Base-by-base conservation (phyloP, 345 rosid species). In the Dipteronia sinensis region DNA sequence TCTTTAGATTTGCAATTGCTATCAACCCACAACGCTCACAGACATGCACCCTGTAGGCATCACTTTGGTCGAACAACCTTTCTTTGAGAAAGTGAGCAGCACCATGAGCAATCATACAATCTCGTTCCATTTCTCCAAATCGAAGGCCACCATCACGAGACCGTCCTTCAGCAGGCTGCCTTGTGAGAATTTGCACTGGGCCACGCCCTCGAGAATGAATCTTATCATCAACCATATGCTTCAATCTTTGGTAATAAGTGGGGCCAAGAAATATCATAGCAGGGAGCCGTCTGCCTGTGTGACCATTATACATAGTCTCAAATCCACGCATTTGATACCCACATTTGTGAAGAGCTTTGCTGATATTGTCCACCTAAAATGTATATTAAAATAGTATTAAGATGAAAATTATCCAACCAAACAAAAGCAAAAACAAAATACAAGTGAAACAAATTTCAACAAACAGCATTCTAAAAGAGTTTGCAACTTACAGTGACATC, bases 91-190 rank as follows among this genome's bases (percentile, higher is more conserved):
- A 96, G 84, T 91, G 87, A 13, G 98, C 94, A 1, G 99, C 99
- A 62, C 98, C 99, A 74, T 94, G 99, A 0, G 99, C 98, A 76
- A 96, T 96, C 97, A 94, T 96, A 80, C 99, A 96, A 76, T 96
- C 99, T 10, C 98, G 89, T 76, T 96, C 98, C 99, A 94, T 94
- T 77, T 96, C 99, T 76, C 99, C 97, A 38, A 96, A 96, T 31
- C 99, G 94, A 53, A 94, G 97, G 68, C 98, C 99, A 79, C 98
- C 98, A 75, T 96, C 95, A 76, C 99, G 98, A 4, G 97, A 94
- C 51, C 98, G 87, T n/a, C 99, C 99, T 82, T 94, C 99, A 1
- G 98, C 99, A 70, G 99, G 99, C 79, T 96, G 99, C 87, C 98
- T 89, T 0, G 98, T 94, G 53, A 96, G 89, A 76, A 94, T 96